phyloP scores from a whole-genome alignment of 108 stramenopile genomes.

The Cyclotella baltica region DNA sequence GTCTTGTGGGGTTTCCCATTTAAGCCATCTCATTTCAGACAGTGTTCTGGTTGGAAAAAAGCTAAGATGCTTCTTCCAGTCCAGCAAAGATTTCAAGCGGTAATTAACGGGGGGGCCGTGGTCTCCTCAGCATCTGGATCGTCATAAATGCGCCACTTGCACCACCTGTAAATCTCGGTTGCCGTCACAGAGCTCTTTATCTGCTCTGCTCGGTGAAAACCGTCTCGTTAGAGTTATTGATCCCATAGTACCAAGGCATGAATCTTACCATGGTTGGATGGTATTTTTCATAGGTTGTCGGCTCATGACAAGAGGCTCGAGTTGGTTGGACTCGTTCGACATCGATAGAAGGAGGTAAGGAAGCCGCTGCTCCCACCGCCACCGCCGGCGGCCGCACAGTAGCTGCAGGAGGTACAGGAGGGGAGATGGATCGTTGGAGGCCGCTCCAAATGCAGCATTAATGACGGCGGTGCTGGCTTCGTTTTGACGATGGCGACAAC shows the following conservation, averaged over 20 bases:
- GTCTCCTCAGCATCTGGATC: conserved; percentile 2
- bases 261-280: neutral
- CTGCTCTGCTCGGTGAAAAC: neutral
- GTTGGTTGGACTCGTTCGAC: too few relatives aligned
- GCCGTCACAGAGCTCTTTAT: neutral
- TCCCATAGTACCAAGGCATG: neutral
- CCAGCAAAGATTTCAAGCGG: conserved; percentile 1
- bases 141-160: conserved; percentile 15
- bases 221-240: neutral
- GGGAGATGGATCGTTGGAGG: too few relatives aligned
- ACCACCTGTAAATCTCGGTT: neutral
- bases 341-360: too few relatives aligned
- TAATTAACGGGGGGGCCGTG: neutral
- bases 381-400: too few relatives aligned
- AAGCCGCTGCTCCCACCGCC: too few relatives aligned
- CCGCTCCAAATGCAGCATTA: too few relatives aligned
- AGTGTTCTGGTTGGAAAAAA: conserved; percentile 20
- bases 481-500: too few relatives aligned
- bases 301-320: too few relatives aligned
- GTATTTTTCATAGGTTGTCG: neutral
- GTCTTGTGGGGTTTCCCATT: conserved; percentile 23
- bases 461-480: too few relatives aligned
- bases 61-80: conserved; percentile 15
- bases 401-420: too few relatives aligned
- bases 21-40: conserved; percentile 10